Conservation (phyloP, 768 basidiomycete species). For the Termitomyces sp. region DNA sequence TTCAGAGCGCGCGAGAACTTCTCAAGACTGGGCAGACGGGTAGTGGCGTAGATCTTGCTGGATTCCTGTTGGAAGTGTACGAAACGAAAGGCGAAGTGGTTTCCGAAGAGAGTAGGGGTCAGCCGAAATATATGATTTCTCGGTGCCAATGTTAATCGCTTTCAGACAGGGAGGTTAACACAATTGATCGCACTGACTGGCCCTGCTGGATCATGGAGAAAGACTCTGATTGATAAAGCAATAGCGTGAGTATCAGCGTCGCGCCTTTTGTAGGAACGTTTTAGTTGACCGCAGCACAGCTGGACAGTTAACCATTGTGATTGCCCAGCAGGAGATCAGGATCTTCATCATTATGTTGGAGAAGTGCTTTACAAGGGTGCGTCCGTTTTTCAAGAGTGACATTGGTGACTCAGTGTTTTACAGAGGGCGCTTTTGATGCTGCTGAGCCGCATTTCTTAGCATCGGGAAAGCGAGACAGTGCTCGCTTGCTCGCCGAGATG, state of each 20-base stretch:
- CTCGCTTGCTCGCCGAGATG: constrained; percentile 80
- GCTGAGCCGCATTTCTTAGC: constrained; percentile 85
- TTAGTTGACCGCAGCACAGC: constrained; percentile 34
- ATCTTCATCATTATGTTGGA: constrained; percentile 86
- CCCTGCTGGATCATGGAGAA: constrained; percentile 78
- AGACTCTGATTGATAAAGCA: constrained; percentile 80
- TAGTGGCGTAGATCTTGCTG: constrained; percentile 82
- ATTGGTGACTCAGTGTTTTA: neutral
- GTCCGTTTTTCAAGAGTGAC: neutral
- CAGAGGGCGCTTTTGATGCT: constrained; percentile 69
- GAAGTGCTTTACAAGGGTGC: constrained; percentile 85
- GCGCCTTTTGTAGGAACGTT: neutral
- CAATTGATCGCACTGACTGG: constrained; percentile 89
- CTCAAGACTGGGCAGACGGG: constrained; percentile 86
- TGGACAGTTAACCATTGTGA: constrained; percentile 80
- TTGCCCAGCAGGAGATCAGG: constrained; percentile 86
- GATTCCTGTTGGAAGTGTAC: constrained; percentile 81
- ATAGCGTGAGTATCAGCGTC: constrained; percentile 58
- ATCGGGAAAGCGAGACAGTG: constrained; percentile 86
- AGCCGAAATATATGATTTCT: constrained; percentile 18
- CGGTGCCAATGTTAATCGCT: constrained; percentile 12
- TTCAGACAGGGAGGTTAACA: constrained; percentile 68
- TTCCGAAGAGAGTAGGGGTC: constrained; percentile 78
- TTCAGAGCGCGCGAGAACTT: constrained; percentile 83
- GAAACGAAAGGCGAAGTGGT: constrained; percentile 67